Evolutionary conservation across 2,329 filamentous ascomycete genomes (phyloP), one percentile per base, ranked within the genome.

Genomic region (Aureobasidium melanogenum): DNA sequence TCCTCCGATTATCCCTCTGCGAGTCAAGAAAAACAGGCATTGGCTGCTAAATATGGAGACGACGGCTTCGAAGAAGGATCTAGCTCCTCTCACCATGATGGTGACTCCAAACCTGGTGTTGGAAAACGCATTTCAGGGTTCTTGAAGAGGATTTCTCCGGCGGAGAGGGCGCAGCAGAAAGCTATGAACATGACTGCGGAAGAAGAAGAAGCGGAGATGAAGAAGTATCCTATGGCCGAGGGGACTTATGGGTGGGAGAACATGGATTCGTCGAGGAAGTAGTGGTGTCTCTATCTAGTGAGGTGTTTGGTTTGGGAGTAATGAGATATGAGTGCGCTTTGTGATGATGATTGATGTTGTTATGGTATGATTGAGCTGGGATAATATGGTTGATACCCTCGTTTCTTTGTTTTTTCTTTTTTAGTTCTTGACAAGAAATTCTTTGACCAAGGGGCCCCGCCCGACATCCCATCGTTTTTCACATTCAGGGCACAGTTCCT

Each of bases 181-280:
- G 51, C 34, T 5, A 43, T 43, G 51, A 36, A 24, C 7, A 55
- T 55, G 51, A 55, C 2, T 32, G 24, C 51, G 9, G 52, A 57
- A 36, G 52, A 46, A 7, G 52, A 57, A 44, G 52, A n/a, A 9
- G 38, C 26, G 2, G 9, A 57, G 17, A 28, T 19, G 38, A 46
- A 44, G 4, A 57, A 57, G 39, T 57, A 57, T 57, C 52, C 52
- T 28, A 57, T 57, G 52, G 34, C 52, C 5, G 52, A 57, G 8
- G 52, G 52, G 1, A 46, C 52, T 7, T 57, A 57, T 10, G n/a
- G 39, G 5, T 57, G 52, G 52, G 52, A 57, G 26, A 34, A 46
- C 10, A 36, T 24, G 3, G 39, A 57, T 24, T 28, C 38, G 8
- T 19, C n/a, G 2, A 46, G 36, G 39, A 41, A 55, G 34, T 19